Evolutionary conservation across 1,284 basidiomycete genomes (phyloP), one percentile per base, ranked within the genome.

Genomic region (Limonomyces culmigenus): DNA sequence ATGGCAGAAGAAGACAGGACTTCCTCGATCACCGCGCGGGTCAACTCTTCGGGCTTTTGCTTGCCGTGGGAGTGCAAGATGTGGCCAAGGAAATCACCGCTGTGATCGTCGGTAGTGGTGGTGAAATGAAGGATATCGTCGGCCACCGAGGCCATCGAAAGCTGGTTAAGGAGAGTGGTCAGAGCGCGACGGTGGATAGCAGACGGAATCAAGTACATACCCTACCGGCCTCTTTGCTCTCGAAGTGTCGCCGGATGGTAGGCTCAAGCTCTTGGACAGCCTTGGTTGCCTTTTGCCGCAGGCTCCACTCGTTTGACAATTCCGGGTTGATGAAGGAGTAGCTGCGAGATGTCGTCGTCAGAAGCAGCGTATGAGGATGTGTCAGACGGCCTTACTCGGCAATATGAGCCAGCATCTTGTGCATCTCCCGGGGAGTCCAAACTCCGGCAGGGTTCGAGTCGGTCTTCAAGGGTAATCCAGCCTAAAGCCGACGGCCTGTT

Each of bases 391-490:
- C 42, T 38, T 42, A 76, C 70, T 63, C 63, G 29, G 65, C 64
- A 19, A 76, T 59, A 37, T 67, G 60, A 1, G 63, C 57, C 45
- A 79, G 72, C 48, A 57, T 55, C 15, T 60, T 53, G 43, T 63
- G 67, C 27, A 69, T 57, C 32, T 67, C 55, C 23, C 62, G 50
- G 33, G 69, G 65, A 1, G 64, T 64, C 47, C 65, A 64, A 14
- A 60, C 46, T 14, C 73, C 74, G 17, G 46, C 43, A 11, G 56
- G 57, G 39, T 63, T 64, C 30, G 54, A 48, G 10, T 53, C 44
- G 2, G 62, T 61, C 50, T 79, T 79, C 40, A 84, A 48, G 2
- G 77, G 72, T 32, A 87, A 55, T 3, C 72, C 74, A 29, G 63
- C 55, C 70, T 74, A n/a, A n/a, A n/a, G n/a, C n/a, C n/a, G n/a